A percentile compares a stretch with the other conserved stretches of the same genome.
Evolutionary conservation across 2,329 filamentous ascomycete genomes (phyloP).

Genomic region (Cordyceps tenuipes): DNA sequence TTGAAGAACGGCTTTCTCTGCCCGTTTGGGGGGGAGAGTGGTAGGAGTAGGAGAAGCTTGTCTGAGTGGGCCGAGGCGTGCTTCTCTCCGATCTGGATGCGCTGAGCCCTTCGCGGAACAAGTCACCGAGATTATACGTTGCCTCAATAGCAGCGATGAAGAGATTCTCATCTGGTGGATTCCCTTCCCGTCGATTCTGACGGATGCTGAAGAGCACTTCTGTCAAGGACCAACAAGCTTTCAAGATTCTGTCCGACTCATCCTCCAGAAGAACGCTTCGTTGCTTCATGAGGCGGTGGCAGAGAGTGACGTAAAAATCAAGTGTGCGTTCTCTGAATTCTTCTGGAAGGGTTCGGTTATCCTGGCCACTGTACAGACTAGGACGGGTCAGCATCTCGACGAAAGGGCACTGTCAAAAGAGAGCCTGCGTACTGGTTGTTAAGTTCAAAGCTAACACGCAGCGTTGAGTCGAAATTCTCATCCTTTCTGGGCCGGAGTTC

Average conservation of each 20-base stretch:
- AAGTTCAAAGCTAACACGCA: slow-evolving; percentile 88
- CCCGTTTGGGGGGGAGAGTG: slow-evolving; percentile 41
- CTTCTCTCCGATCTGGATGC: slow-evolving; percentile 78
- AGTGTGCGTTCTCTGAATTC: slow-evolving; percentile 82
- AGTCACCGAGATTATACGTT: slow-evolving; percentile 7
- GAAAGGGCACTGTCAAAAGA: not conserved
- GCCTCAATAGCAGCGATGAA: slow-evolving; percentile 30
- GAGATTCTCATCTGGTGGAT: slow-evolving; percentile 69
- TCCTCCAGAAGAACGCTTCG: slow-evolving; percentile 65
- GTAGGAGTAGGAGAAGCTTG: slow-evolving; percentile 55
- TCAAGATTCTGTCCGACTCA: slow-evolving; percentile 75
- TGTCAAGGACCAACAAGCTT: slow-evolving; percentile 81
- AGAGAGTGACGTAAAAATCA: slow-evolving; percentile 90
- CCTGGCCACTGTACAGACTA: slow-evolving; percentile 81
- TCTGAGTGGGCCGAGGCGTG: slow-evolving; percentile 74
- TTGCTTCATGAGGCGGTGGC: slow-evolving; percentile 95
- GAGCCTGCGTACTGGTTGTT: slow-evolving; percentile 65
- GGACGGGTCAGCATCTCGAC: not conserved
- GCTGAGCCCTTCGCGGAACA: slow-evolving; percentile 32
- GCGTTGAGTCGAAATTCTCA: slow-evolving; percentile 72
- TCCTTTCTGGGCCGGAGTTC: slow-evolving; percentile 73
- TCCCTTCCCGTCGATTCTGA: slow-evolving; percentile 69
- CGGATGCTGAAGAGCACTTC: slow-evolving; percentile 90
- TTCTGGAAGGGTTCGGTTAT: slow-evolving; percentile 68
- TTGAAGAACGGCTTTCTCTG: slow-evolving; percentile 41